phyloP scores from a whole-genome alignment of 805 yeast species.

The Candida koratica region DNA sequence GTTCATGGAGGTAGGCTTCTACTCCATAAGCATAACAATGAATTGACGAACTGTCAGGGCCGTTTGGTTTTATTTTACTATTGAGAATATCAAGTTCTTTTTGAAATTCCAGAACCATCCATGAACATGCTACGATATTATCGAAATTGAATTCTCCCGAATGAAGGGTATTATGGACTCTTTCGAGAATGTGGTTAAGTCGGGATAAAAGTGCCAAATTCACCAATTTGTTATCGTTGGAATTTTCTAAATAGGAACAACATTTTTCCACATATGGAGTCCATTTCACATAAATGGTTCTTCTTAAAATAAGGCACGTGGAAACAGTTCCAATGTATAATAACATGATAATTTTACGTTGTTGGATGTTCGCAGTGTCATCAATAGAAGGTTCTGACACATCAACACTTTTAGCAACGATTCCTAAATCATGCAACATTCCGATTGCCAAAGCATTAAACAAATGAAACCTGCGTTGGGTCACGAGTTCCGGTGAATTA shows the following conservation, averaged over 20 bases:
- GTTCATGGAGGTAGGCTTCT: slow-evolving; percentile 65
- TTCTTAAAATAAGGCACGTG: slow-evolving; percentile 60
- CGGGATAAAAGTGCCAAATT: slow-evolving; percentile 57
- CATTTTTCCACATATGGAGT: slow-evolving; percentile 61
- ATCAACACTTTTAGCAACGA: slow-evolving; percentile 46
- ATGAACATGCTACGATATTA: slow-evolving; percentile 28
- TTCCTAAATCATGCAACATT: slow-evolving; percentile 72
- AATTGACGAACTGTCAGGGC: slow-evolving; percentile 21
- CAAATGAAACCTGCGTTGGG: slow-evolving; percentile 72
- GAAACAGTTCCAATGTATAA: slow-evolving; percentile 62
- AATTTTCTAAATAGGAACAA: slow-evolving; percentile 43
- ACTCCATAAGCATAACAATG: slow-evolving; percentile 53
- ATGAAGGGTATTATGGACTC: slow-evolving; percentile 51
- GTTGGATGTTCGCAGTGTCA: slow-evolving; percentile 29
- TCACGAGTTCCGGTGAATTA: slow-evolving; percentile 76
- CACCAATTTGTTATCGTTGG: slow-evolving; percentile 29
- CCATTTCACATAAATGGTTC: slow-evolving; percentile 63
- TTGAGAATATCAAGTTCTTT: slow-evolving; percentile 40
- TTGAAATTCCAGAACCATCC: slow-evolving; percentile 48
- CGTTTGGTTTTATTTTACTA: slow-evolving; percentile 32
- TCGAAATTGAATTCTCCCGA: slow-evolving; percentile 23
- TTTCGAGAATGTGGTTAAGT: slow-evolving; percentile 58
- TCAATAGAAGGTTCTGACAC: slow-evolving; percentile 1
- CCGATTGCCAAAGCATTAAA: slow-evolving; percentile 61
- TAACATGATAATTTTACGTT: slow-evolving; percentile 50